A percentile compares a stretch with the other conserved stretches of the same genome.
phyloP scores from a whole-genome alignment of 2,329 filamentous ascomycete species.

The Paramyrothecium sp. region DNA sequence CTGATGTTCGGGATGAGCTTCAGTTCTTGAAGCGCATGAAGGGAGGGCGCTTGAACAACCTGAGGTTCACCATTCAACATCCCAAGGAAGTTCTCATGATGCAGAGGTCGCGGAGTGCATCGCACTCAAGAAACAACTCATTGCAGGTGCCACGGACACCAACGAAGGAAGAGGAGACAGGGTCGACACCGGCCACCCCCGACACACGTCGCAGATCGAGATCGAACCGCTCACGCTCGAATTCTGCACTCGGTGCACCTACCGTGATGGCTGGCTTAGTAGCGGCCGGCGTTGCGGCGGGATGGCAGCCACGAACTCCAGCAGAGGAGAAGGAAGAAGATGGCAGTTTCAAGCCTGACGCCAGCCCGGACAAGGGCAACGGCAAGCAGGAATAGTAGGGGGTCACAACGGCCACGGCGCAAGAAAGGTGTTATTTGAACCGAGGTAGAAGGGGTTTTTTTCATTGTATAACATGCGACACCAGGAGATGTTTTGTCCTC shows the following conservation, averaged over 20 bases:
- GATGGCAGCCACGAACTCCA: constrained; percentile 65
- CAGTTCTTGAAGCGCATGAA: constrained; percentile 78
- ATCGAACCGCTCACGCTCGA: constrained; percentile 63
- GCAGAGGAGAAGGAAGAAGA: constrained; percentile 20
- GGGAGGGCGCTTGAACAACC: constrained; percentile 76
- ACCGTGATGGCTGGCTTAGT: constrained; percentile 83
- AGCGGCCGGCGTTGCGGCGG: constrained; percentile 71
- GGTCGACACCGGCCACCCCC: constrained; percentile 50
- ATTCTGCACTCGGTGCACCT: constrained; percentile 71
- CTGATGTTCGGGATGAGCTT: constrained; percentile 77
- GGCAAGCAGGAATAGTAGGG: constrained; percentile 16
- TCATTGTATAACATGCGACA: neutral
- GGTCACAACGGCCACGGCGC: constrained; percentile 3
- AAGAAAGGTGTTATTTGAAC: neutral
- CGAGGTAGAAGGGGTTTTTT: neutral
- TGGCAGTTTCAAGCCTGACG: neutral
- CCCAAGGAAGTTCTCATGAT: constrained; percentile 66
- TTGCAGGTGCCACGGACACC: constrained; percentile 62
- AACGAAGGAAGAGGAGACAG: constrained; percentile 52
- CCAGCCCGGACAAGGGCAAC: constrained; percentile 7
- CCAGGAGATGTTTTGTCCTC: neutral
- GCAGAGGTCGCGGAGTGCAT: constrained; percentile 60
- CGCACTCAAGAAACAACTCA: constrained; percentile 64
- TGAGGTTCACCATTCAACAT: constrained; percentile 76
- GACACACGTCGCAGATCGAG: constrained; percentile 65